Conservation (phyloP, 176 grass and related monocot genomes). For the Saccharum spontaneum region DNA sequence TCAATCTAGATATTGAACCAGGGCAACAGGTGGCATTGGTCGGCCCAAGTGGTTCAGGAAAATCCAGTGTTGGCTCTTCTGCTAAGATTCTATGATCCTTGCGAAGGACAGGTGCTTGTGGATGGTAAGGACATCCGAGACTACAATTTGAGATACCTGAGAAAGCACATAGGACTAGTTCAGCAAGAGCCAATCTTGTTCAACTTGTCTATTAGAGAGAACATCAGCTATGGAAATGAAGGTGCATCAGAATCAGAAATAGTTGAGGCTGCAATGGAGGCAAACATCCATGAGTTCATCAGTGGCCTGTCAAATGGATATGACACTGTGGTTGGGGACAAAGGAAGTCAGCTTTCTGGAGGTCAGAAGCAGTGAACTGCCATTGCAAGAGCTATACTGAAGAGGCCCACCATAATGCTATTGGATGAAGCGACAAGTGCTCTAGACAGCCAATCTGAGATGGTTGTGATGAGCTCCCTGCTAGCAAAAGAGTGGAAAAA, state of each 20-base stretch:
- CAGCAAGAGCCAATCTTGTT: conserved; percentile 60
- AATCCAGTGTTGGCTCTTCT: conserved; percentile 57
- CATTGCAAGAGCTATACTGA: conserved; percentile 56
- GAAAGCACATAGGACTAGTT: conserved; percentile 57
- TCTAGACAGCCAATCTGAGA: conserved; percentile 55
- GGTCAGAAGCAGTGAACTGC: conserved; percentile 70
- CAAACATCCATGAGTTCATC: conserved; percentile 65
- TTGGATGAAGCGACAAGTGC: conserved; percentile 67
- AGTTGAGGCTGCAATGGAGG: conserved; percentile 47
- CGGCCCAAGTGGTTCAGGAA: conserved; percentile 61
- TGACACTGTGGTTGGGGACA: conserved; percentile 55
- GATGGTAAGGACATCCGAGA: conserved; percentile 46
- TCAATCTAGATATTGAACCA: conserved; percentile 43
- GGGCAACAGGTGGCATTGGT: conserved; percentile 58
- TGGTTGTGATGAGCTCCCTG: conserved; percentile 40
- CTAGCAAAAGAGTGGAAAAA: conserved; percentile 36
- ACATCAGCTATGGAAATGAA: conserved; percentile 55
- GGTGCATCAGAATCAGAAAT: conserved; percentile 41
- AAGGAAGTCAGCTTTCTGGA: conserved; percentile 60
- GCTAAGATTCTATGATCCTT: conserved; percentile 65
- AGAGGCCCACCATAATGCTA: conserved; percentile 55
- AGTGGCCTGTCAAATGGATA: conserved; percentile 48
- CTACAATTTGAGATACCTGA: conserved; percentile 52
- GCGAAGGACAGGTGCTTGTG: conserved; percentile 34
- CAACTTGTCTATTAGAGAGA: conserved; percentile 52